These are phyloP conservation scores for Puccinia triticina DNA, from an alignment of 1,284 basidiomycete species.

Conservation along the genomic window DNA sequence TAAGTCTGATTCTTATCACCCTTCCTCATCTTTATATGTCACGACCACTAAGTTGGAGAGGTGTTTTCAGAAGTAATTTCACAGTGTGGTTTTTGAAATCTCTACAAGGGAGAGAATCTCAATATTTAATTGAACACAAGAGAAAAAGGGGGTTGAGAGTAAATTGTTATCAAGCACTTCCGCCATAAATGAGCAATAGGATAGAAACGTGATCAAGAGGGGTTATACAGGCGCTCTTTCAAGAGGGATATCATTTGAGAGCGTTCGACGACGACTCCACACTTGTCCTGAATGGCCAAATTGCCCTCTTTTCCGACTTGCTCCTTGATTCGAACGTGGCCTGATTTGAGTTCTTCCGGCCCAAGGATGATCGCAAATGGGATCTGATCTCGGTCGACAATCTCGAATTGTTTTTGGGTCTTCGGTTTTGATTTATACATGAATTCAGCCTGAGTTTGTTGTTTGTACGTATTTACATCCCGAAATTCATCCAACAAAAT, in stretches of 20 bases:
- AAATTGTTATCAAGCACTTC: too few species aligned
- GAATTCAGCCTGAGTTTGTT: slow-evolving; percentile 76
- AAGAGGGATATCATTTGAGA: slow-evolving; percentile 33
- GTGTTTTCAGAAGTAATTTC: too few species aligned
- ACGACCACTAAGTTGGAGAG: too few species aligned
- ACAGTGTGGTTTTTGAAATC: background rate
- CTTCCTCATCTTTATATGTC: too few species aligned
- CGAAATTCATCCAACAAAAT: background rate
- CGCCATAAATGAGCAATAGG: background rate
- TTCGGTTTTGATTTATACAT: slow-evolving; percentile 92
- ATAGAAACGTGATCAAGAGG: background rate
- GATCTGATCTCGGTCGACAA: slow-evolving; percentile 86
- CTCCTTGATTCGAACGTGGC: slow-evolving; percentile 86
- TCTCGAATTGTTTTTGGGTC: slow-evolving; percentile 77
- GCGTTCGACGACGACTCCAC: slow-evolving; percentile 33
- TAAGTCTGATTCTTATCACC: too few species aligned
- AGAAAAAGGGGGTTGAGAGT: background rate
- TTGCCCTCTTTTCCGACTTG: slow-evolving; percentile 72
- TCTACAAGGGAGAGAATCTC: background rate
- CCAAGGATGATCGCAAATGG: slow-evolving; percentile 91
- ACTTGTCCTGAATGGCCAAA: slow-evolving; percentile 15
- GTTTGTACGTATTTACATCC: slow-evolving; percentile 1
- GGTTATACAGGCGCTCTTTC: slow-evolving; percentile 12
- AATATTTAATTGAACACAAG: background rate
- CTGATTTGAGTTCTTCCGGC: slow-evolving; percentile 78